Percentiles rank a stretch among this genome's conserved stretches.
Conservation (phyloP, 1,139 yeast genomes). For the Scheffersomyces cryptocercus region DNA sequence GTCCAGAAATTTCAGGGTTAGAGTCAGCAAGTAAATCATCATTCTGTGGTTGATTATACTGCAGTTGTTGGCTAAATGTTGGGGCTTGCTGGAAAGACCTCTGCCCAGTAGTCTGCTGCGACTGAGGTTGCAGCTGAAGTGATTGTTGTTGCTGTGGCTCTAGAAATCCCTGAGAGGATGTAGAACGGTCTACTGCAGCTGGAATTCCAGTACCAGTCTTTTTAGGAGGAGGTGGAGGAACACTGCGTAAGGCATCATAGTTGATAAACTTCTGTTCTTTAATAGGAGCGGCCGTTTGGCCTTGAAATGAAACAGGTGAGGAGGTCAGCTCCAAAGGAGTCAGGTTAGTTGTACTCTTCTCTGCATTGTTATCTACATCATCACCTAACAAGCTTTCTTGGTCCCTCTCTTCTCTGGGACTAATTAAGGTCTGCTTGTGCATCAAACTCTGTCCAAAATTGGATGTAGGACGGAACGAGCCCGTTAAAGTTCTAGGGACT, state of each 20-base stretch:
- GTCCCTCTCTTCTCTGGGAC: conserved; percentile 21
- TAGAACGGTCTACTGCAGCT: conserved; percentile 11
- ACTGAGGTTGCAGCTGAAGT: background rate
- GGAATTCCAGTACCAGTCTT: conserved; percentile 12
- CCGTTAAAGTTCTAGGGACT: conserved; percentile 35
- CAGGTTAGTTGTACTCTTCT: conserved; percentile 10
- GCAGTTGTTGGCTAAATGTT: background rate
- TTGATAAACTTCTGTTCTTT: conserved; percentile 28
- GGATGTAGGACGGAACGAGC: conserved; percentile 59
- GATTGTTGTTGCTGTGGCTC: conserved; percentile 4
- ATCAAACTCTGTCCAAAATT: conserved; percentile 65
- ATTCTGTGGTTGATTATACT: conserved; percentile 19
- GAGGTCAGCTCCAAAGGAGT: conserved; percentile 5
- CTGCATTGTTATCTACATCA: conserved; percentile 13
- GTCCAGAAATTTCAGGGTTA: conserved; percentile 56
- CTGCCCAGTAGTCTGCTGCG: background rate
- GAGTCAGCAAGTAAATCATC: conserved; percentile 58
- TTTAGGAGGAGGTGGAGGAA: conserved; percentile 47
- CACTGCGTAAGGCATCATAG: conserved; percentile 49
- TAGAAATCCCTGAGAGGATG: background rate
- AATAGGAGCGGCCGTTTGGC: conserved; percentile 7
- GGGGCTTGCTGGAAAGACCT: background rate
- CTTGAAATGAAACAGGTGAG: conserved; percentile 3
- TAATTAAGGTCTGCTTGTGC: conserved; percentile 27
- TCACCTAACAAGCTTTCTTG: conserved; percentile 31